A percentile compares a stretch with the other conserved stretches of the same genome.
Evolutionary conservation across 1,139 yeast species (phyloP).

Genomic region (Pichia sp.): DNA sequence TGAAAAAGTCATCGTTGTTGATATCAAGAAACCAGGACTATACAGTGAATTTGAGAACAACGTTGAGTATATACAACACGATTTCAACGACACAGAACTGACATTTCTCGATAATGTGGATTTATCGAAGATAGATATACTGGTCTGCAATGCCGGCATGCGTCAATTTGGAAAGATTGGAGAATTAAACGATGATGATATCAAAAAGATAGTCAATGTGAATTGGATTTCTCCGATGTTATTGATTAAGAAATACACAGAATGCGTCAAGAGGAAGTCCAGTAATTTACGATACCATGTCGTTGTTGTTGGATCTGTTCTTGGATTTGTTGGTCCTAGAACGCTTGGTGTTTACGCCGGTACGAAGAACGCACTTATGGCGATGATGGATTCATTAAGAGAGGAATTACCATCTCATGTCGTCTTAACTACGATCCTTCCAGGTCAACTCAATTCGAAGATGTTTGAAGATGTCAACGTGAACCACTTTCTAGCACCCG

Average conservation of each 20-base stretch:
- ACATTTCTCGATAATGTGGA: slow-evolving; percentile 18
- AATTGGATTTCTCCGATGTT: slow-evolving; percentile 59
- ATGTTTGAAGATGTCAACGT: slow-evolving; percentile 65
- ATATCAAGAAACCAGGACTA: slow-evolving; percentile 7
- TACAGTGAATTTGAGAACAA: slow-evolving; percentile 1
- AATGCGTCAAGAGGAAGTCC: slow-evolving; percentile 19
- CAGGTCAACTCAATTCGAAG: slow-evolving; percentile 65
- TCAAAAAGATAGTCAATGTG: slow-evolving; percentile 44
- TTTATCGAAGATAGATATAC: slow-evolving; percentile 40
- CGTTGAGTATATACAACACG: slow-evolving; percentile 18
- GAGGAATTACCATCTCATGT: slow-evolving; percentile 42
- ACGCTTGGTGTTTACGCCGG: slow-evolving; percentile 65
- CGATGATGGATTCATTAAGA: slow-evolving; percentile 57
- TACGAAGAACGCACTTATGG: slow-evolving; percentile 60
- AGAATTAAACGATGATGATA: slow-evolving; percentile 35
- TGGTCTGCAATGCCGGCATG: slow-evolving; percentile 77
- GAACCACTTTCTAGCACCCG: slow-evolving; percentile 66
- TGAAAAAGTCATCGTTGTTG: slow-evolving; percentile 17
- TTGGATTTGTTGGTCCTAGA: slow-evolving; percentile 72
- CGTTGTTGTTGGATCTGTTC: slow-evolving; percentile 64
- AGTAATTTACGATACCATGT: slow-evolving; percentile 40
- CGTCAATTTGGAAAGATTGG: slow-evolving; percentile 48
- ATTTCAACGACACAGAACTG: slow-evolving; percentile 21
- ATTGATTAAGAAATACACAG: slow-evolving; percentile 44
- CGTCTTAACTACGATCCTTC: slow-evolving; percentile 48